These are phyloP conservation scores for Irpex lacteus DNA, from an alignment of 1,284 basidiomycete species.

Conservation along the genomic window DNA sequence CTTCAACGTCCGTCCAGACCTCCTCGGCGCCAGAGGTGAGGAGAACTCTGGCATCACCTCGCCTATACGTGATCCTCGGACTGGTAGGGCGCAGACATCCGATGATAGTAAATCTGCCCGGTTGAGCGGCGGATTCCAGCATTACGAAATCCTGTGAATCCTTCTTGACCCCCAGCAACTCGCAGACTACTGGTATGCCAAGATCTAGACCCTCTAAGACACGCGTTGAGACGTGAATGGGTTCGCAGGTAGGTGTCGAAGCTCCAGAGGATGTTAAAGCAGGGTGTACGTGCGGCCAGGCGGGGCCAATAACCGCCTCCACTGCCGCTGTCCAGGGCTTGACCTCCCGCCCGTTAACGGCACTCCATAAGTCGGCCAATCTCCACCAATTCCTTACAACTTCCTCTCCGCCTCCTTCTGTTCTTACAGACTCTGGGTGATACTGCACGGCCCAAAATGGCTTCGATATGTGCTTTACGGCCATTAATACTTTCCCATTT, in stretches of 20 bases:
- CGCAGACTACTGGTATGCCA: constrained; percentile 47
- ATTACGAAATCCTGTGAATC: constrained; percentile 65
- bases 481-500: constrained; percentile 71
- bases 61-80: constrained; percentile 52
- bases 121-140: constrained; percentile 70
- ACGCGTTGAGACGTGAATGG: constrained; percentile 34
- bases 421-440: constrained; percentile 85
- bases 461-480: constrained; percentile 55
- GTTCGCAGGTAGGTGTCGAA: constrained; percentile 7
- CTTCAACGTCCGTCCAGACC: constrained; percentile 31
- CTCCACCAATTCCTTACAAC: constrained; percentile 74
- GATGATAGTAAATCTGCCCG: constrained; percentile 72
- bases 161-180: constrained; percentile 55
- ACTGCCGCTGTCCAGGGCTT: constrained; percentile 40
- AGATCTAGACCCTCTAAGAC: constrained; percentile 42
- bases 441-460: constrained; percentile 97
- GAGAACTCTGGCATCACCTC: constrained; percentile 47
- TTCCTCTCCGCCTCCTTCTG: constrained; percentile 56
- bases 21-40: constrained; percentile 28
- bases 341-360: constrained; percentile 32
- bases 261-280: constrained; percentile 21
- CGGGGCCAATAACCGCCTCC: constrained; percentile 37
- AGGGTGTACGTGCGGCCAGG: constrained; percentile 52
- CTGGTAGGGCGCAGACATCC: constrained; percentile 53
- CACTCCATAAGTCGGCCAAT: constrained; percentile 56